Base-by-base conservation (phyloP, 2,329 filamentous ascomycete species). In the Fusarium miscanthi region DNA sequence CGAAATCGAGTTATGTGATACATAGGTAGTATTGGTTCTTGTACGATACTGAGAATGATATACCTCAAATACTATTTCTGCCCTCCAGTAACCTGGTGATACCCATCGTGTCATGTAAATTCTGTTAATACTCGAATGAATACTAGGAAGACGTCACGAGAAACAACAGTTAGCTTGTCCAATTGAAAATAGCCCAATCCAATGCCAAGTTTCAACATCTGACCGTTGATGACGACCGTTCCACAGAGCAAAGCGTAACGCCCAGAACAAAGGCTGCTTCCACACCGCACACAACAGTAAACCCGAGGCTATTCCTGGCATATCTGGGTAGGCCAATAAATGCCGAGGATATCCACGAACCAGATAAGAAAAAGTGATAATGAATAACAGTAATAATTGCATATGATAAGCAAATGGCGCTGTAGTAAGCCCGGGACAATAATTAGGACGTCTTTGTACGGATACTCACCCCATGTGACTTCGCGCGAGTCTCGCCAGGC, bases 401-500 rank as follows among this genome's bases (percentile, higher is more conserved):
- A 27, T 38, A 52, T 33, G 46, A 67, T 54, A 63, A 66, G 49
- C 35, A 41, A 54, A 57, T 56, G 38, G 19, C 13, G n/a, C 53
- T 46, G 25, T 33, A 57, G 42, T 64, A 69, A 69, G 65, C 66
- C 49, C 61, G 63, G 64, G 51, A 40, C 23, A 63, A 68, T 46
- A 51, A 51, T 51, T 51, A 60, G 21, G 59, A 59, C 33, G 52
- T 13, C 33, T 37, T 46, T 52, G 27, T 30, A 30, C 27, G 27
- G 27, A 30, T 30, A 30, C 27, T 14, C 6, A 8, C 23, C 33
- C 66, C 77, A 79, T 78, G 77, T 79, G 77, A 78, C 77, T 76
- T 76, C 74, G 77, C 77, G 78, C 67, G 51, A 77, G 52, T 76
- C 71, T 79, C 77, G 77, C 66, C 68, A 69, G 35, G 21, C 52